Percentiles rank a stretch among this genome's conserved stretches.
These are phyloP conservation scores for Buddleja alternifolia DNA, from an alignment of 257 asterid species.

Conservation along the genomic window DNA sequence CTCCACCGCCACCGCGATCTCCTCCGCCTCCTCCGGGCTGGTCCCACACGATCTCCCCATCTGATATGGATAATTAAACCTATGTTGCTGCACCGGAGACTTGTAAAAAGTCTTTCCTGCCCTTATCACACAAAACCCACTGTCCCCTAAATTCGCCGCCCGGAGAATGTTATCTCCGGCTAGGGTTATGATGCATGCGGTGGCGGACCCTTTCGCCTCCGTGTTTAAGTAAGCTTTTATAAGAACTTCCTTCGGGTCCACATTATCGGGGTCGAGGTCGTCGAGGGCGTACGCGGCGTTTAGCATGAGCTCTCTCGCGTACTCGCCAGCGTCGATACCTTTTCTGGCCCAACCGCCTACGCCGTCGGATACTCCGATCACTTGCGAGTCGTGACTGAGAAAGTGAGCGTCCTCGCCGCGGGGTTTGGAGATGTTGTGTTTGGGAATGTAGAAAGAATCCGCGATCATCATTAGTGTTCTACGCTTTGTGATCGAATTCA, in stretches of 20 bases:
- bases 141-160: conserved; percentile 51
- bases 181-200: conserved; percentile 45
- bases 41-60: neutral
- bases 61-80: conserved; percentile 47
- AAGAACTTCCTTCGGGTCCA: conserved; percentile 27
- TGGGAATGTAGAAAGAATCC: conserved; percentile 38
- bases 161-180: conserved; percentile 6
- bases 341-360: conserved; percentile 39
- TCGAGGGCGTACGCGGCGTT: neutral
- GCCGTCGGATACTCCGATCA: conserved; percentile 50
- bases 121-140: conserved; percentile 44
- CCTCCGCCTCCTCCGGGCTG: conserved; percentile 28
- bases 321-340: conserved; percentile 45
- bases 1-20: conserved; percentile 27
- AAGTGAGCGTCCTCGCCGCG: conserved; percentile 46
- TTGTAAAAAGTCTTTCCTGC: conserved; percentile 25
- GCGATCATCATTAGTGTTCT: conserved; percentile 13
- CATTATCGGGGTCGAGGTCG: neutral
- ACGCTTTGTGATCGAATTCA: too few relatives aligned
- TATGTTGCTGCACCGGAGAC: conserved; percentile 31
- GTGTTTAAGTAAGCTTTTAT: conserved; percentile 29
- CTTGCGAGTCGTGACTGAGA: conserved; percentile 16
- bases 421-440: conserved; percentile 17
- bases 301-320: conserved; percentile 39
- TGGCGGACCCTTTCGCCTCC: conserved; percentile 31